Evolutionary conservation across 2,329 filamentous ascomycete species (phyloP).

Genomic region (Pezicula radicicola): DNA sequence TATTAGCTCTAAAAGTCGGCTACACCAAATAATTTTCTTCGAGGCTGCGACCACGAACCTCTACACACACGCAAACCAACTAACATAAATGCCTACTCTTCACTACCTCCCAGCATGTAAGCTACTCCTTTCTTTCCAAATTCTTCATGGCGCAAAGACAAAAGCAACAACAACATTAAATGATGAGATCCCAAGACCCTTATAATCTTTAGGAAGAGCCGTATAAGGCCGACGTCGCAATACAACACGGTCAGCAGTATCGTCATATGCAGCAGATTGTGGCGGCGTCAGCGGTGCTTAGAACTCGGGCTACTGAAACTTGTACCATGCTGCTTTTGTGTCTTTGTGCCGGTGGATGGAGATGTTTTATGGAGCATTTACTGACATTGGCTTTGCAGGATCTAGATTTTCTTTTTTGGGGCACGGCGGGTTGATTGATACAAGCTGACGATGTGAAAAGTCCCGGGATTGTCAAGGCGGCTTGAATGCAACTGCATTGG

Average conservation of each 20-base stretch:
- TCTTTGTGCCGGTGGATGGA: background rate
- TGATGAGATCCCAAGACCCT: constrained; percentile 27
- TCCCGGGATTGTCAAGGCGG: too few relatives aligned
- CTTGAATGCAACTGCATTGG: too few relatives aligned
- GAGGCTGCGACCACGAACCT: background rate
- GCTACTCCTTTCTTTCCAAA: background rate
- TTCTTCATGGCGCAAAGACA: background rate
- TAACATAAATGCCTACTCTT: too few relatives aligned
- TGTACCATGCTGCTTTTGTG: background rate
- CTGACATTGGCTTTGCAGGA: too few relatives aligned
- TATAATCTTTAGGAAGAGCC: constrained; percentile 29
- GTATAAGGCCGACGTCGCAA: constrained; percentile 20
- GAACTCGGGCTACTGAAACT: constrained; percentile 23
- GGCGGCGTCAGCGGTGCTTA: constrained; percentile 26
- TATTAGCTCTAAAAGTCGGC: background rate
- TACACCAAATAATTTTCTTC: background rate
- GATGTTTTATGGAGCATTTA: background rate
- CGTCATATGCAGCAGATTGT: constrained; percentile 24
- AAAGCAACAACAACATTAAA: constrained; percentile 7
- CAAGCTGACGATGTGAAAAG: too few relatives aligned
- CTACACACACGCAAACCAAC: background rate
- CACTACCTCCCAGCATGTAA: background rate
- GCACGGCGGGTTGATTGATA: too few relatives aligned
- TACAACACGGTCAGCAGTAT: constrained; percentile 15
- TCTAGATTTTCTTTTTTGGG: too few relatives aligned